Base-by-base conservation (phyloP, 768 basidiomycete genomes). In the Kwoniella mangroviensis region DNA sequence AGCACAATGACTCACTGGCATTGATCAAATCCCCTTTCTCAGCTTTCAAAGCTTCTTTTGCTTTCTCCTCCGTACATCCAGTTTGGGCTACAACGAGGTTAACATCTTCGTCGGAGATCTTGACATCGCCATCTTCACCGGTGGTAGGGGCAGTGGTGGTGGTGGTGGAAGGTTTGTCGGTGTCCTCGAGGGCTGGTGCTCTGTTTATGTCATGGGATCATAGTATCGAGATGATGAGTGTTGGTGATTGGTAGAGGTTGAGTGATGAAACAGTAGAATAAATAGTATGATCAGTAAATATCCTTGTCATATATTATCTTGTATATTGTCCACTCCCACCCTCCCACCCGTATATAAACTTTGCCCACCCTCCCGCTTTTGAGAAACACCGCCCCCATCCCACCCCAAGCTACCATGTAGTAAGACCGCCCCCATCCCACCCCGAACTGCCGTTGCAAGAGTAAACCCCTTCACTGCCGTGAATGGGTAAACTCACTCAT, bases 11-110 rank as follows among this genome's bases (percentile, higher is more conserved):
- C 94, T 84, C 82, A 96, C 94, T 96, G 70, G 94, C 95, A 84
- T 94, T 95, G 86, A 97, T 95, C 83, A 98, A 83, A 85, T 98
- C 95, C 49, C 94, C 94, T 62, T 91, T 90, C 75, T 89, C 92
- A 77, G 94, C 93, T 86, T 92, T 94, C 83, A 98, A 85, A 73
- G 89, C 94, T 68, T 90, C 88, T 53, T 94, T 91, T 49, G 96
- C 97, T 84, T 95, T 97, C 52, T 92, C 92, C 72, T 94, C 89
- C 59, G 92, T 89, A 84, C 93, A 96, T 80, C 88, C 90, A 73
- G 94, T 93, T 86, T 94, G 88, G 42, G 86, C 86, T 87, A 98
- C 93, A 63, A 99, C 92, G 65, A 97, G 88, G 70, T 96, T 94
- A 74, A 97, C 93, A 82, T 99, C 97, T 84, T 94, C 94, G 57